Evolutionary conservation across 371 early-diverging fungal species (phyloP), one percentile per base, ranked within the genome.

Genomic region (Lichtheimia hyalospora): DNA sequence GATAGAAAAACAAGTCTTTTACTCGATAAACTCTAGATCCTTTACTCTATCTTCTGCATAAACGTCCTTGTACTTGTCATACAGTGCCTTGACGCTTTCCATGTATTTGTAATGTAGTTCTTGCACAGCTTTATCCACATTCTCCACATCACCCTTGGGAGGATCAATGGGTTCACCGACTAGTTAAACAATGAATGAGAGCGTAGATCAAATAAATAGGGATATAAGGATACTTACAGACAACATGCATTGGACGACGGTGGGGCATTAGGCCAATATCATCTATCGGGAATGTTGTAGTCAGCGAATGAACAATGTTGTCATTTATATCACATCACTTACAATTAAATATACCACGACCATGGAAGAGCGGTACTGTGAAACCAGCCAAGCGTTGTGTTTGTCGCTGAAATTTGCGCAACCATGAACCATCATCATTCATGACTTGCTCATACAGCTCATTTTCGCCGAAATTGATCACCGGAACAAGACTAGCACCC

Each of bases 381-480:
- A 85, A 88, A 52, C 85, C 89, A 50, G 78, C 72, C 5, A 69
- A 59, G 0, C 72, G 67, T 68, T 89, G 82, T 39, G 86, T 41
- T 57, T 74, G 67, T 21, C 74, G 72, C 61, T 90, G 89, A 27
- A 84, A 51, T 20, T 61, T 42, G 18, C 82, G 74, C 14, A 87
- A 49, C 61, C 65, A 59, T 7, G 88, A 79, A 6, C 74, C 78
- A 42, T 62, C 56, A 13, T 73, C 70, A 55, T 75, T 83, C 51
- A 70, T 68, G 15, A 87, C 73, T 44, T 87, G 84, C 42, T 80
- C 76, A 64, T 81, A 91, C 12, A 91, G 63, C n/a, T 91, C 87
- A 63, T 90, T 91, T 62, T 92, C 92, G 20, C 92, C 92, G 77
- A 92, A 91, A 13, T 75, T 74, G 55, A 87, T 70, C 0, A 84